A percentile compares a stretch with the other conserved stretches of the same genome.
Evolutionary conservation across 2,329 filamentous ascomycete genomes (phyloP).

Genomic region (Simplicillium sp.): DNA sequence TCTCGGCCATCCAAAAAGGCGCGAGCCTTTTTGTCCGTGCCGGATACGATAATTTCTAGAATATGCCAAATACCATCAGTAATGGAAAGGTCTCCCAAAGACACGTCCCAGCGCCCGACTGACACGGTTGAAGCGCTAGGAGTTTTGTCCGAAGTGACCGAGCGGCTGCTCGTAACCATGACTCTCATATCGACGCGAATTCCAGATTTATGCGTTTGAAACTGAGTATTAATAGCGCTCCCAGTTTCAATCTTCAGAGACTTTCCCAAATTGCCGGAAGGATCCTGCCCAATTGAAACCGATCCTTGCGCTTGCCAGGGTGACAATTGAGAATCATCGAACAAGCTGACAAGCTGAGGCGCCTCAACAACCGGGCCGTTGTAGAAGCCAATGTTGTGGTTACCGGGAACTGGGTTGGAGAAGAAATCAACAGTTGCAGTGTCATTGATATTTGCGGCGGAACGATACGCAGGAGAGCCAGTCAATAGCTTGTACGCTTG

Average conservation of each 20-base stretch:
- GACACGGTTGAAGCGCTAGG: too few relatives aligned
- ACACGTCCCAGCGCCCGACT: too few relatives aligned
- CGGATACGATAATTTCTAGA: too few relatives aligned
- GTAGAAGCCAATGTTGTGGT: constrained; percentile 1
- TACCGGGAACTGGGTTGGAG: not conserved
- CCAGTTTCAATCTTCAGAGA: not conserved
- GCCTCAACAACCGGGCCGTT: not conserved
- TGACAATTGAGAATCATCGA: not conserved
- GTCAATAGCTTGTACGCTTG: not conserved
- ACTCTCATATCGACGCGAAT: too few relatives aligned
- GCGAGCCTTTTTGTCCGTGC: too few relatives aligned
- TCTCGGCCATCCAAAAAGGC: too few relatives aligned
- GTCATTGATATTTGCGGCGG: not conserved
- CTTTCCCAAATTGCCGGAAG: not conserved
- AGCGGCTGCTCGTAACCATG: too few relatives aligned
- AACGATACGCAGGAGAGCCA: not conserved
- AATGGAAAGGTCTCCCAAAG: too few relatives aligned
- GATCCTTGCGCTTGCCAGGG: not conserved
- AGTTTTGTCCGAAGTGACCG: too few relatives aligned
- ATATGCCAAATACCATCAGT: too few relatives aligned
- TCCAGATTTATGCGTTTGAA: too few relatives aligned
- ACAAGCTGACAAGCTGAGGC: not conserved
- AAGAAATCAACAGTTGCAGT: not conserved
- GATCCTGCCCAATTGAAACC: not conserved
- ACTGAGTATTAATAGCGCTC: too few relatives aligned